Evolutionary conservation across 2,329 filamentous ascomycete species (phyloP), one percentile per base, ranked within the genome.

Genomic region (Neofusicoccum sp.): DNA sequence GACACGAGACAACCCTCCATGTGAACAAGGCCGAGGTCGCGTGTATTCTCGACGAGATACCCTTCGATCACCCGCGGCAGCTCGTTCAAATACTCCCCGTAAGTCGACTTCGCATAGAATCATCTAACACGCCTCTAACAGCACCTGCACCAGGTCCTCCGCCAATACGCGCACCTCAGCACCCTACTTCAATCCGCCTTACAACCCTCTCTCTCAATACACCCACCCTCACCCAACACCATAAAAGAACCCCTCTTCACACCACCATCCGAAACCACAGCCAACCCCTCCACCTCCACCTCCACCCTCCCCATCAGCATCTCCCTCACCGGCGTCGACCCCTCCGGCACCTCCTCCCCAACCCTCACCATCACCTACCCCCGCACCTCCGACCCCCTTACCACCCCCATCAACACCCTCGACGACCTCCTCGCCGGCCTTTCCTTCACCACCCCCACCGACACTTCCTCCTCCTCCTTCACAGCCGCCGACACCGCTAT

Each of bases 61-160:
- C 89, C 0, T 93, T 96, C 69, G 85, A 86, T 2, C 91, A 96
- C 68, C 91, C 91, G 0, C 84, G 86, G 53, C 90, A 96, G 69
- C 77, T 96, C 3, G 78, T 93, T 6, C 82, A 84, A 58, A 85
- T 93, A 69, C 79, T 96, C n/a, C 89, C 90, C 0, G 79, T 66
- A 61, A 60, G 58, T 31, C 16, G 6, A 5, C 7, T 6, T 3
- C 20, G 26, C 30, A 24, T 16, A 28, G 30, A 34, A 49, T 33
- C 4, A 30, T 16, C 3, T n/a, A 65, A 66, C 3, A n/a, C n/a
- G n/a, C n/a, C n/a, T n/a, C n/a, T 53, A 31, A 54, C 11, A 47
- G 3, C 6, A 14, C 34, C 11, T 14, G 11, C 31, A 7, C 4
- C 47, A 65, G 63, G 44, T 82, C 3, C 78, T 95, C 14, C 82